Conservation (phyloP, 1,139 yeast genomes). For the Suhomyces coccinellae region DNA sequence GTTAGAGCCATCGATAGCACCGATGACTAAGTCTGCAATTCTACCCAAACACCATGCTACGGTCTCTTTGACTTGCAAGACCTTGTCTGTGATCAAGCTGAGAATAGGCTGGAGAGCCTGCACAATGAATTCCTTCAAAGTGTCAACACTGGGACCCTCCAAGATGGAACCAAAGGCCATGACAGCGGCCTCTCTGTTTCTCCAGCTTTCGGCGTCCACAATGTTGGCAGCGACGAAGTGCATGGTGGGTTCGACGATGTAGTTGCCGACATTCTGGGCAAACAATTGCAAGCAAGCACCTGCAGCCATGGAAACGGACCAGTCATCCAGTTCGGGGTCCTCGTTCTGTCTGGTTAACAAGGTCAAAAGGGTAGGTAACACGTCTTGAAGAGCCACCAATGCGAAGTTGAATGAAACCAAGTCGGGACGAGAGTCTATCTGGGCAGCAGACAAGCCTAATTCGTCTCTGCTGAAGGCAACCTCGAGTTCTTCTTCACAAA, state of each 20-base stretch:
- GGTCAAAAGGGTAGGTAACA: conserved; percentile 79
- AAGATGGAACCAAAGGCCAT: conserved; percentile 98
- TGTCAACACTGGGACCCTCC: conserved; percentile 87
- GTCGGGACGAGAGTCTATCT: conserved; percentile 41
- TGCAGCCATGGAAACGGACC: conserved; percentile 99
- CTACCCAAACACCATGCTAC: conserved; percentile 99
- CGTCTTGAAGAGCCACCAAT: conserved; percentile 75
- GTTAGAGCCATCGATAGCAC: conserved; percentile 68
- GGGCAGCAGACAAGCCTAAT: conserved; percentile 39
- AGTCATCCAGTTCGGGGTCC: conserved; percentile 90
- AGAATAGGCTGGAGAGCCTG: conserved; percentile 85
- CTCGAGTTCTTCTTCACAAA: conserved; percentile 93
- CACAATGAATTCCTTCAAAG: conserved; percentile 63
- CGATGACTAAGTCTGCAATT: conserved; percentile 84
- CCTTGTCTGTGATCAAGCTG: conserved; percentile 66
- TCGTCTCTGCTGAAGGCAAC: conserved; percentile 70
- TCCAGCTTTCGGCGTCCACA: conserved; percentile 58
- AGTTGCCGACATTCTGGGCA: conserved; percentile 86
- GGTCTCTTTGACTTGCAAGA: conserved; percentile 89
- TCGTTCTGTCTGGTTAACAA: conserved; percentile 87
- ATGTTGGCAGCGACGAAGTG: conserved; percentile 80
- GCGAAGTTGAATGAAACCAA: conserved; percentile 72
- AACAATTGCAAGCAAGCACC: conserved; percentile 94
- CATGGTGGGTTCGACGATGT: conserved; percentile 81
- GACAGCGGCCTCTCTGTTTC: conserved; percentile 93